phyloP scores from a whole-genome alignment of 2,329 filamentous ascomycete species.

The Chalara sp. region DNA sequence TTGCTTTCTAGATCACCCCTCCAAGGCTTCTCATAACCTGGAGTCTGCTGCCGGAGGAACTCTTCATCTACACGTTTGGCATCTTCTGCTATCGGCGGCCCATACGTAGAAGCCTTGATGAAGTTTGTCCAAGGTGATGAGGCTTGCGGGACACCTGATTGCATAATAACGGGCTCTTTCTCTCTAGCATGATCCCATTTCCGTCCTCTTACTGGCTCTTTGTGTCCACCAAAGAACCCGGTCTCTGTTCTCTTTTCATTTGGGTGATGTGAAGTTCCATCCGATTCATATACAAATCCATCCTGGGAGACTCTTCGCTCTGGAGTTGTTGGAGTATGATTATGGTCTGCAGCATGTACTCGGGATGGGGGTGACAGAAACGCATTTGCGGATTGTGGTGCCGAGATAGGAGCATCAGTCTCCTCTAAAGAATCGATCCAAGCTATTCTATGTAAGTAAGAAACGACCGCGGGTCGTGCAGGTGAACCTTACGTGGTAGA shows the following conservation, averaged over 20 bases:
- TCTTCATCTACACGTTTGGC: slow-evolving; percentile 20
- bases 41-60: slow-evolving; percentile 23
- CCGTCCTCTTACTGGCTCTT: slow-evolving; percentile 25
- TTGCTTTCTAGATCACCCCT: slow-evolving; percentile 23
- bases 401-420: slow-evolving; percentile 13
- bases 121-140: slow-evolving; percentile 24
- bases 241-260: slow-evolving; percentile 20
- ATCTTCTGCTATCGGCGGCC: slow-evolving; percentile 19
- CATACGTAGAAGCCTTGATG: slow-evolving; percentile 26
- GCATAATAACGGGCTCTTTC: slow-evolving; percentile 27
- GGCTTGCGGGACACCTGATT: slow-evolving; percentile 13
- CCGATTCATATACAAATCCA: slow-evolving; percentile 25
- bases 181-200: slow-evolving; percentile 30
- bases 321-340: slow-evolving; percentile 14
- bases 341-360: slow-evolving; percentile 24
- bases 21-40: slow-evolving; percentile 29
- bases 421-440: slow-evolving; percentile 28
- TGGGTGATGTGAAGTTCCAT: slow-evolving; percentile 13
- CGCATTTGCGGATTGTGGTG: slow-evolving; percentile 12
- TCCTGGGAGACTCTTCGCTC: slow-evolving; percentile 23
- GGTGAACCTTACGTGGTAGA: slow-evolving; percentile 21
- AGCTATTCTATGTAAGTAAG: slow-evolving; percentile 15
- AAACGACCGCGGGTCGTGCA: slow-evolving; percentile 3
- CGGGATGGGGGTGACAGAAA: slow-evolving; percentile 18
- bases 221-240: slow-evolving; percentile 25